Percentiles rank a stretch among this genome's conserved stretches.
phyloP scores from a whole-genome alignment of 148 eudicot genomes.

The Rhododendron molle region DNA sequence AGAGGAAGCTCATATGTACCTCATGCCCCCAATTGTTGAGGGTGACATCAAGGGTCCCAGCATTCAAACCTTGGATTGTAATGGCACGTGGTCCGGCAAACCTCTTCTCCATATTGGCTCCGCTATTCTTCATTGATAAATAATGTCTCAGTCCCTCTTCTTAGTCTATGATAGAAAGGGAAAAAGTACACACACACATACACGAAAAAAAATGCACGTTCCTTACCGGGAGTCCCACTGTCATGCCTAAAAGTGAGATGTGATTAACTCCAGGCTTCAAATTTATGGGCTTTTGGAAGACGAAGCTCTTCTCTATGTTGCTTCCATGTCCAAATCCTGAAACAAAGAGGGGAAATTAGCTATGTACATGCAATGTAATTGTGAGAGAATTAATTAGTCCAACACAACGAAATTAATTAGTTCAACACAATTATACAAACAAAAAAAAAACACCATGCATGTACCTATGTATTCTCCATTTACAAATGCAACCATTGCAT shows the following conservation, averaged over 20 bases:
- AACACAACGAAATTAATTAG: not conserved
- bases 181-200: not conserved
- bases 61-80: slow-evolving; percentile 56
- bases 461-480: slow-evolving; percentile 72
- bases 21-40: slow-evolving; percentile 61
- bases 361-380: not conserved
- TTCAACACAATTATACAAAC: not conserved
- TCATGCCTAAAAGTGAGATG: slow-evolving; percentile 31
- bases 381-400: not conserved
- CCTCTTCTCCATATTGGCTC: slow-evolving; percentile 81
- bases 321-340: slow-evolving; percentile 49
- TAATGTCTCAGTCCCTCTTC: not conserved
- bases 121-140: slow-evolving; percentile 53
- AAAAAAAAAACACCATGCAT: not conserved
- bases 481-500: slow-evolving; percentile 64
- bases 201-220: not conserved
- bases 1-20: slow-evolving; percentile 27
- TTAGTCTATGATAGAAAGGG: not conserved
- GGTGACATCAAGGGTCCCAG: slow-evolving; percentile 74
- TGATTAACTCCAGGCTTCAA: slow-evolving; percentile 36
- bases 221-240: slow-evolving; percentile 50
- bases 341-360: not conserved
- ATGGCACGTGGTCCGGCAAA: slow-evolving; percentile 52
- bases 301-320: slow-evolving; percentile 38
- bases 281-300: slow-evolving; percentile 28